A percentile compares a stretch with the other conserved stretches of the same genome.
These are phyloP conservation scores for Ascochyta pisi DNA, from an alignment of 2,329 filamentous ascomycete species.

Conservation along the genomic window DNA sequence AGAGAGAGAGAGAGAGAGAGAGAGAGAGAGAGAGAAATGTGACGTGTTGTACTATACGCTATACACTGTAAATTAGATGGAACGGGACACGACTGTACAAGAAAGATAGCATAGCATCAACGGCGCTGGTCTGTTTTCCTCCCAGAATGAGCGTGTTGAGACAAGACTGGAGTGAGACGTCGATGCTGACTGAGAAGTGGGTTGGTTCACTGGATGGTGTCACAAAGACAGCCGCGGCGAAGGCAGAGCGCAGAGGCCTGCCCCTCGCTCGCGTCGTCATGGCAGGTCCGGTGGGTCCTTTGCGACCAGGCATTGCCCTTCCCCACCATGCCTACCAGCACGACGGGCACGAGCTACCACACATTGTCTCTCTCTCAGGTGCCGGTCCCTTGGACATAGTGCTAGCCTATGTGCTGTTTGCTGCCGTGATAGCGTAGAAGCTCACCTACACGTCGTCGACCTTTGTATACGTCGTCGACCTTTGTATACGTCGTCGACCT, in stretches of 20 bases:
- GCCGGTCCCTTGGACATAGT: neutral
- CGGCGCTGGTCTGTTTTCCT: neutral
- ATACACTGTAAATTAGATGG: slow-evolving; percentile 12
- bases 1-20: too few species aligned
- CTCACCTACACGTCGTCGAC: neutral
- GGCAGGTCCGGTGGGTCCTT: slow-evolving; percentile 27
- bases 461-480: too few species aligned
- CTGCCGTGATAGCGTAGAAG: neutral
- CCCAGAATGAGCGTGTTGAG: too few species aligned
- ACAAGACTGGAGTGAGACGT: too few species aligned
- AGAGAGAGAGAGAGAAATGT: neutral
- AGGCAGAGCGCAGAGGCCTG: slow-evolving; percentile 4
- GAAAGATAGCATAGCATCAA: slow-evolving; percentile 7
- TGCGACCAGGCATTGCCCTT: slow-evolving; percentile 16
- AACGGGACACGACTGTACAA: slow-evolving; percentile 1
- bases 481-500: too few species aligned
- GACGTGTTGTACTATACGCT: neutral
- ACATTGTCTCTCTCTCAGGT: neutral
- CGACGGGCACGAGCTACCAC: neutral
- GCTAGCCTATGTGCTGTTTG: slow-evolving; percentile 5
- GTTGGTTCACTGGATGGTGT: neutral
- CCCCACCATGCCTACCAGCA: slow-evolving; percentile 20
- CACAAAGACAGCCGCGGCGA: slow-evolving; percentile 11
- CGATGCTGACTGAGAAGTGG: too few species aligned
- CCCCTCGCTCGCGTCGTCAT: slow-evolving; percentile 13